These are phyloP conservation scores for Fibroporia radiculosa DNA, from an alignment of 768 basidiomycete species.

Conservation along the genomic window DNA sequence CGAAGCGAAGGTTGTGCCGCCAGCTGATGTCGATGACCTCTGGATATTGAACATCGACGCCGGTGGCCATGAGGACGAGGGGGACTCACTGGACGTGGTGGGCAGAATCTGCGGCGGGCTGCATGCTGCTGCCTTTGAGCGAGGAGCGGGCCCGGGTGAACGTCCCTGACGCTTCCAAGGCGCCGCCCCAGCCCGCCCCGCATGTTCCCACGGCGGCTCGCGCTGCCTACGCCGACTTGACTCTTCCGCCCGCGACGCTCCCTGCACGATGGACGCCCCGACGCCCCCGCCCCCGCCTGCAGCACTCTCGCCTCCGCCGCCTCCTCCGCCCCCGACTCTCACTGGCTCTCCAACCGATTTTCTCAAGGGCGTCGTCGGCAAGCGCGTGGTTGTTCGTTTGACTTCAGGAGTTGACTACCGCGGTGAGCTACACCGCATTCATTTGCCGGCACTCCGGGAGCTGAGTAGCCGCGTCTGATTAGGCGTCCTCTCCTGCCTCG, in stretches of 20 bases:
- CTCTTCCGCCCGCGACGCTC: neutral
- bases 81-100: neutral
- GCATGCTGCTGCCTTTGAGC: neutral
- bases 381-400: slow-evolving; percentile 75
- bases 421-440: slow-evolving; percentile 41
- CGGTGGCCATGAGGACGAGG: neutral
- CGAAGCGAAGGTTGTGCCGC: slow-evolving; percentile 11
- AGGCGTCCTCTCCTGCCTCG: slow-evolving; percentile 92
- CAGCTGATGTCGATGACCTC: slow-evolving; percentile 3
- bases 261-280: slow-evolving; percentile 21
- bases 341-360: slow-evolving; percentile 90
- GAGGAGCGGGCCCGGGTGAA: neutral
- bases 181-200: neutral
- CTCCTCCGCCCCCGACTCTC: slow-evolving; percentile 38
- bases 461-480: neutral
- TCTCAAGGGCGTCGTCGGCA: slow-evolving; percentile 93
- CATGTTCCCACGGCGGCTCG: neutral
- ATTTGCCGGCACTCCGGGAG: neutral
- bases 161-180: too few relatives aligned
- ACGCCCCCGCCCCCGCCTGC: slow-evolving; percentile 31
- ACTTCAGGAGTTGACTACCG: slow-evolving; percentile 91
- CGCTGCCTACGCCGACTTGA: neutral
- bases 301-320: slow-evolving; percentile 31
- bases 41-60: slow-evolving; percentile 1
- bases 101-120: neutral